A percentile compares a stretch with the other conserved stretches of the same genome.
phyloP scores from a whole-genome alignment of 2,329 filamentous ascomycete species.

The Cladosporium phlei region DNA sequence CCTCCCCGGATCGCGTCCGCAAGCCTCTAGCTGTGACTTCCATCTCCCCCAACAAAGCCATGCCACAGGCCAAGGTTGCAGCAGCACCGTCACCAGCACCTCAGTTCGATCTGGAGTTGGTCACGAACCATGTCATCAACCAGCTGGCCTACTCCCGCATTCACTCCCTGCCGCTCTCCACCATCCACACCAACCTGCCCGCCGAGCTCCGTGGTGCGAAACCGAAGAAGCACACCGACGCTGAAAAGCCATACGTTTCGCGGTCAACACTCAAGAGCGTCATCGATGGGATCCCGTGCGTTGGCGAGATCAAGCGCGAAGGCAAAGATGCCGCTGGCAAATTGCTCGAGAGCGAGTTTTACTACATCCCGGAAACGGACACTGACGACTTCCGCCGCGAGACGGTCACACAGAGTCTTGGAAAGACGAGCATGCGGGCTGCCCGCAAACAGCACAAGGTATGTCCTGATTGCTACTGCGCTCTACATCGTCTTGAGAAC shows the following conservation, averaged over 20 bases:
- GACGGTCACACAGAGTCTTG: conserved; percentile 77
- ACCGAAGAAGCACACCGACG: conserved; percentile 27
- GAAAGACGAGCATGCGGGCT: conserved; percentile 81
- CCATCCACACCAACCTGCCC: conserved; percentile 85
- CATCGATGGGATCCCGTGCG: conserved; percentile 68
- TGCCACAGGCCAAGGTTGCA: conserved; percentile 12
- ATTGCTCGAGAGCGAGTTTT: conserved; percentile 90
- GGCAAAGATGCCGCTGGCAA: conserved; percentile 97
- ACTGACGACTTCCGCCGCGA: conserved; percentile 70
- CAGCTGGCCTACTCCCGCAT: conserved; percentile 92
- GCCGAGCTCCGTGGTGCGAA: conserved; percentile 38
- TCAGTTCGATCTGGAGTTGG: conserved; percentile 32
- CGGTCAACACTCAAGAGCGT: conserved; percentile 63
- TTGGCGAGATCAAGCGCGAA: conserved; percentile 82
- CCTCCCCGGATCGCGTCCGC: conserved; percentile 54
- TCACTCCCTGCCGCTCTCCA: conserved; percentile 84
- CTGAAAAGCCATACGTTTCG: conserved; percentile 39
- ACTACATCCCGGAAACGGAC: conserved; percentile 88
- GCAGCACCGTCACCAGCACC: conserved; percentile 20
- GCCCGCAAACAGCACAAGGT: conserved; percentile 98
- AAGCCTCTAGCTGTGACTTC: conserved; percentile 28
- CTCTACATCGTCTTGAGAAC: not conserved
- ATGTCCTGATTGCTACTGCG: conserved; percentile 30
- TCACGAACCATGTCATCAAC: conserved; percentile 86
- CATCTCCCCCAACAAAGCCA: conserved; percentile 26